Evolutionary conservation across 352 stramenopile species (phyloP).

Genomic region (Phytophthora lateralis): DNA sequence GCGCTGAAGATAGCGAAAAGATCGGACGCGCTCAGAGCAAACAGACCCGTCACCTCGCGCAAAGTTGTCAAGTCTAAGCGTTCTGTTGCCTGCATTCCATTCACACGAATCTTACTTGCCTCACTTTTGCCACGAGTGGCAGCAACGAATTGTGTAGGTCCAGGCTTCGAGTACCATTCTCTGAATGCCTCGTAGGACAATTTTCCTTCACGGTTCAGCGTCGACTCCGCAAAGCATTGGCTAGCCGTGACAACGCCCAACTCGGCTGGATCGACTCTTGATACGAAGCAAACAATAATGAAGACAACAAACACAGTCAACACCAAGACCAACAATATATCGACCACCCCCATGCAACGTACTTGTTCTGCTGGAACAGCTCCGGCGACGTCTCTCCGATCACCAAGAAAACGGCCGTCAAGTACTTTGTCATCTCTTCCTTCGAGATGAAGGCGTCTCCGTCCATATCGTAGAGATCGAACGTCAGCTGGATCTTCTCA

Average conservation of each 20-base stretch:
- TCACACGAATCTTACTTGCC: constrained; percentile 5
- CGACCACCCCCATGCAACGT: constrained; percentile 11
- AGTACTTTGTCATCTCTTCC: constrained; percentile 88
- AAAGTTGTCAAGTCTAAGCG: constrained; percentile 37
- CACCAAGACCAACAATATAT: neutral
- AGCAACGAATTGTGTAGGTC: constrained; percentile 48
- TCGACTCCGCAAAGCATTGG: constrained; percentile 80
- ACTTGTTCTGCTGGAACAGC: constrained; percentile 78
- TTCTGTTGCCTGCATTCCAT: constrained; percentile 19
- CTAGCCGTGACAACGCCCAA: constrained; percentile 69
- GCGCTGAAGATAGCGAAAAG: constrained; percentile 65
- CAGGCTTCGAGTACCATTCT: constrained; percentile 79
- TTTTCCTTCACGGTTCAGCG: constrained; percentile 63
- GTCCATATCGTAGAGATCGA: constrained; percentile 88
- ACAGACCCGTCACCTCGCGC: constrained; percentile 61
- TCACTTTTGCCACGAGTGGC: constrained; percentile 10
- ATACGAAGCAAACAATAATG: neutral
- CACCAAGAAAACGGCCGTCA: constrained; percentile 85
- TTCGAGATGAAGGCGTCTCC: constrained; percentile 84
- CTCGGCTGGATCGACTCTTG: constrained; percentile 65
- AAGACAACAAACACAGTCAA: neutral
- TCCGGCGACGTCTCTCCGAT: constrained; percentile 71
- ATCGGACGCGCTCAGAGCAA: constrained; percentile 54
- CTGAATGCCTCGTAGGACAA: constrained; percentile 79
- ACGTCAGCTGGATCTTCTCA: constrained; percentile 85